Evolutionary conservation across 2,329 filamentous ascomycete genomes (phyloP).

Genomic region (Metarhizium guizhouense): DNA sequence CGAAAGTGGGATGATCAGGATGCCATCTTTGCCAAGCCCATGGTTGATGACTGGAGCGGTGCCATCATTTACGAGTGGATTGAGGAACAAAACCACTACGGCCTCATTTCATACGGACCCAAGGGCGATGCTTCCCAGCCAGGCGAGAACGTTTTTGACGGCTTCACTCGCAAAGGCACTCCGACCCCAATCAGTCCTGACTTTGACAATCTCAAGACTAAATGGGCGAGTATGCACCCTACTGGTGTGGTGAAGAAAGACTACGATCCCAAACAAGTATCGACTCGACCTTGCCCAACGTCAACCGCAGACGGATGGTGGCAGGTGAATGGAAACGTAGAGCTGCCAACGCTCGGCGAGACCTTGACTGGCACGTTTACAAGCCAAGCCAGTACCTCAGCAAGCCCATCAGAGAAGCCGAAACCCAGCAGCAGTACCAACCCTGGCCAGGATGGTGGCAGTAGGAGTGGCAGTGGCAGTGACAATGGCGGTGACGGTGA

Average conservation of each 20-base stretch:
- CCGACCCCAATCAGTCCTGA: constrained; percentile 68
- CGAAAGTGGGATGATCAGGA: constrained; percentile 63
- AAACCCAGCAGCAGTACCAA: not conserved
- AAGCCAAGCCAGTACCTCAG: constrained; percentile 10
- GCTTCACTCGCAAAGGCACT: constrained; percentile 61
- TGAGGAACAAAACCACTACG: constrained; percentile 74
- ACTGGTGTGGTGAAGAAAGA: constrained; percentile 56
- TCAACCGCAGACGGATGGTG: constrained; percentile 70
- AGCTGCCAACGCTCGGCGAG: constrained; percentile 61
- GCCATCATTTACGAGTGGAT: constrained; percentile 89
- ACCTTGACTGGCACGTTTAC: constrained; percentile 24
- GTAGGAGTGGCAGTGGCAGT: not conserved
- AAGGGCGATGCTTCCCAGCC: constrained; percentile 40
- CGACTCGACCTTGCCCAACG: constrained; percentile 60
- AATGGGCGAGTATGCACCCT: constrained; percentile 67
- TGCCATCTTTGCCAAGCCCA: constrained; percentile 65
- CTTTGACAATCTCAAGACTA: constrained; percentile 65
- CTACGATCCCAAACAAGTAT: constrained; percentile 54
- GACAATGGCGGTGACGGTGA: constrained; percentile 8
- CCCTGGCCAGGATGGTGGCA: not conserved
- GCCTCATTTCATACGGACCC: constrained; percentile 66
- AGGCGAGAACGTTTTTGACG: constrained; percentile 50
- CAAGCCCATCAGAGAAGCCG: constrained; percentile 5
- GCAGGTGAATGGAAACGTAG: constrained; percentile 61
- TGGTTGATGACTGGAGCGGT: constrained; percentile 64